phyloP scores from a whole-genome alignment of 179 eudicot genomes.

The Silene vulgaris region DNA sequence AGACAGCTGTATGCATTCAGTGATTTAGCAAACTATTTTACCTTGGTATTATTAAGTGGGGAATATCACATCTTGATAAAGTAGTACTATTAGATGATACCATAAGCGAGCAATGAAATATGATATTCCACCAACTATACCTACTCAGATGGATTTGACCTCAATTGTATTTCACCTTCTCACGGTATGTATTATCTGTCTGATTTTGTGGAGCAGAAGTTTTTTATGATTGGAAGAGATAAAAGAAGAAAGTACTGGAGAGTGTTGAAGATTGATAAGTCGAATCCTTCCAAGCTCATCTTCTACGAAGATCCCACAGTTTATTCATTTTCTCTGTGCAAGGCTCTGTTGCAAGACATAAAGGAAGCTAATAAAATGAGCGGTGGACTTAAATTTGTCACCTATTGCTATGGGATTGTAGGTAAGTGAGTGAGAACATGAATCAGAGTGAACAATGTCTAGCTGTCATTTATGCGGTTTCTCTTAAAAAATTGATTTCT shows the following conservation, averaged over 20 bases:
- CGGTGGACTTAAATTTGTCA: constrained; percentile 63
- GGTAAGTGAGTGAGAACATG: constrained; percentile 42
- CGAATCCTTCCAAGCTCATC: constrained; percentile 48
- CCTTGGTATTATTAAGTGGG: too few relatives aligned
- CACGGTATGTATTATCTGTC: not conserved
- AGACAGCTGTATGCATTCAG: too few relatives aligned
- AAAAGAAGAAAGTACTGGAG: constrained; percentile 44
- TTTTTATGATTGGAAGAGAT: constrained; percentile 52
- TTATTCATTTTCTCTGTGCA: constrained; percentile 51
- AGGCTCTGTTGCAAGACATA: constrained; percentile 39
- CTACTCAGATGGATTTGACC: not conserved
- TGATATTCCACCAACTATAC: not conserved
- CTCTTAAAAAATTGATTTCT: not conserved
- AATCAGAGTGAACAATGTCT: not conserved
- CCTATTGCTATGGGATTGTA: constrained; percentile 71
- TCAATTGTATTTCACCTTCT: constrained; percentile 1
- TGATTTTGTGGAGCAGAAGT: constrained; percentile 7
- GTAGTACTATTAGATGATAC: not conserved
- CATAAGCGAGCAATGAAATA: not conserved
- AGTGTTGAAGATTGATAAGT: constrained; percentile 61
- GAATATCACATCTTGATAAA: not conserved
- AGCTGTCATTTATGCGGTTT: not conserved
- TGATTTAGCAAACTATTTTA: too few relatives aligned
- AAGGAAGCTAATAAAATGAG: constrained; percentile 52
- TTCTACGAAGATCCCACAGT: constrained; percentile 56